A percentile compares a stretch with the other conserved stretches of the same genome.
These are phyloP conservation scores for Penicillium macrosclerotiorum DNA, from an alignment of 495 filamentous ascomycete species.

Conservation along the genomic window DNA sequence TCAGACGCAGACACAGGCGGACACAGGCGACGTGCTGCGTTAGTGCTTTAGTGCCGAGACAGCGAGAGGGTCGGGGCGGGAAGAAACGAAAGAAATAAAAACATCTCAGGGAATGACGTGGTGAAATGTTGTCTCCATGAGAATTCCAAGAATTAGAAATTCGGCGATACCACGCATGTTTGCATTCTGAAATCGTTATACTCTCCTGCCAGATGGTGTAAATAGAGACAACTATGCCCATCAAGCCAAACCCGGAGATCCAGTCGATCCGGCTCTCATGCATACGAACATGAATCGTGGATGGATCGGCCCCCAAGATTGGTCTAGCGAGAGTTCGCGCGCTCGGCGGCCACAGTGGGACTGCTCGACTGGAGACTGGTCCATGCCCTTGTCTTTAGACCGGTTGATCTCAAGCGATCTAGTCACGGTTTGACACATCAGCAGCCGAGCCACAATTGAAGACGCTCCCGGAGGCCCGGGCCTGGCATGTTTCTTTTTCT, in stretches of 20 bases:
- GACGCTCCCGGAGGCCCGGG: no score
- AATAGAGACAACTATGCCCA: no score
- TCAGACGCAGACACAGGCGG: constrained; percentile 23
- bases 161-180: no score
- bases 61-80: constrained; percentile 1
- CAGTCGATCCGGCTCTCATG: no score
- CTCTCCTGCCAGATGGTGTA: constrained; percentile 8
- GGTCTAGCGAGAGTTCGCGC: background rate
- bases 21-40: constrained; percentile 16
- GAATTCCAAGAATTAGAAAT: no score
- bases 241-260: no score
- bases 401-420: constrained; percentile 2
- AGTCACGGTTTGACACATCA: constrained; percentile 9
- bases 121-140: no score
- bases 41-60: constrained; percentile 16
- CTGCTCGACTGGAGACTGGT: no score
- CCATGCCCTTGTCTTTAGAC: no score
- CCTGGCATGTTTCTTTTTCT: background rate
- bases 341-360: background rate
- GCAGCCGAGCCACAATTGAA: no score
- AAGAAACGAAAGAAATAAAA: background rate
- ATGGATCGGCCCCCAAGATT: background rate
- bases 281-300: constrained; percentile 1
- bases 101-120: no score
- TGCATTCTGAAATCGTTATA: no score